These are phyloP conservation scores for Penicillium capsulatum DNA, from an alignment of 2,329 filamentous ascomycete species.

Conservation along the genomic window DNA sequence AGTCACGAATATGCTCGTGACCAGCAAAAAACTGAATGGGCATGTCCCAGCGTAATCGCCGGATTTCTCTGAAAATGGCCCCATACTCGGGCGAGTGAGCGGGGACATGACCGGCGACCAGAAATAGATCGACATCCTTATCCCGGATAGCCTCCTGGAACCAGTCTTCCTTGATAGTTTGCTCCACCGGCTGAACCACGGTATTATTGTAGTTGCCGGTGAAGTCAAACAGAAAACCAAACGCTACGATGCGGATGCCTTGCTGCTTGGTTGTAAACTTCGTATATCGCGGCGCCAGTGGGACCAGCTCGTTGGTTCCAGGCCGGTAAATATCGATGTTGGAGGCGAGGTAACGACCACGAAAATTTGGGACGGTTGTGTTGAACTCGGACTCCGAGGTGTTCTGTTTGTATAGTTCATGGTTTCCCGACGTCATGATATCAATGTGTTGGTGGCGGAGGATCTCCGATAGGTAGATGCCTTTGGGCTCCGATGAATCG, in stretches of 20 bases:
- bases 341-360: constrained; percentile 76
- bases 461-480: constrained; percentile 82
- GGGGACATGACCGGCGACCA: constrained; percentile 81
- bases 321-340: constrained; percentile 86
- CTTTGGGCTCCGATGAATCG: constrained; percentile 82
- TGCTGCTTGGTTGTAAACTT: constrained; percentile 91
- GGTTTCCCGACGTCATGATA: constrained; percentile 82
- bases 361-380: constrained; percentile 77
- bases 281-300: constrained; percentile 76
- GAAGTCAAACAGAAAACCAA: constrained; percentile 96
- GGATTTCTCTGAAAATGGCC: constrained; percentile 71
- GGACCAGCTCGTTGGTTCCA: constrained; percentile 63
- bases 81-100: constrained; percentile 76
- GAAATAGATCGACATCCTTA: constrained; percentile 73
- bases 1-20: constrained; percentile 84
- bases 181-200: constrained; percentile 70
- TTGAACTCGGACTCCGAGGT: constrained; percentile 75
- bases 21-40: constrained; percentile 92
- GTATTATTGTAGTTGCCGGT: constrained; percentile 88
- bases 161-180: constrained; percentile 80
- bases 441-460: constrained; percentile 79
- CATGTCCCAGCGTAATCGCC: constrained; percentile 69
- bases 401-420: constrained; percentile 82
- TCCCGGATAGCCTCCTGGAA: constrained; percentile 82
- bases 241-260: constrained; percentile 75